A percentile compares a stretch with the other conserved stretches of the same genome.
Conservation (phyloP, 345 rosid species). For the Sonneratia caseolaris region DNA sequence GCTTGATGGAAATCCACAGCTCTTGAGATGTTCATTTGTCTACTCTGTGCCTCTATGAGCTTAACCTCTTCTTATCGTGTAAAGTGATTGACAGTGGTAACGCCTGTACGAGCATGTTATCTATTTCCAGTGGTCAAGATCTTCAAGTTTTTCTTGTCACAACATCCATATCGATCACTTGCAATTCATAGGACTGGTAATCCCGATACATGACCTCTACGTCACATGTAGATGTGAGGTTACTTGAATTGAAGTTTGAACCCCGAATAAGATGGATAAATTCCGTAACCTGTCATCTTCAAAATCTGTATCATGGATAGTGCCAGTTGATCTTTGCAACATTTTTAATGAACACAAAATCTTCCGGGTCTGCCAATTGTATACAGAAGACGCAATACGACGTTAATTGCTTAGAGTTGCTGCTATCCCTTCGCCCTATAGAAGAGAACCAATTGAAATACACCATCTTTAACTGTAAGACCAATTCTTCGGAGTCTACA, state of each 20-base stretch:
- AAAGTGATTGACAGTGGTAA: not conserved
- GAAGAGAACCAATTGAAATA: too few relatives aligned
- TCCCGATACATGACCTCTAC: not conserved
- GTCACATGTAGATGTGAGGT: not conserved
- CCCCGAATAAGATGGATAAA: not conserved
- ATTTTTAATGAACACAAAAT: too few relatives aligned
- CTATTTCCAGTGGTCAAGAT: too few relatives aligned
- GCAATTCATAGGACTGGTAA: not conserved
- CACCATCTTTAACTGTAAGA: too few relatives aligned
- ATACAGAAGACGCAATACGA: too few relatives aligned
- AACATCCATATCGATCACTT: not conserved
- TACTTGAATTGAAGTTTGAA: not conserved
- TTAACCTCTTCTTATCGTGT: not conserved
- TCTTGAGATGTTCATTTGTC: not conserved
- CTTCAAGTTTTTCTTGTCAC: too few relatives aligned
- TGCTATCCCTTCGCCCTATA: too few relatives aligned
- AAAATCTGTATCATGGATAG: not conserved
- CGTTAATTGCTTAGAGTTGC: too few relatives aligned
- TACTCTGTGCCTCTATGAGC: not conserved
- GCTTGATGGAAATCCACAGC: not conserved
- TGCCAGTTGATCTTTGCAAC: too few relatives aligned
- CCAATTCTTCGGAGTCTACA: too few relatives aligned
- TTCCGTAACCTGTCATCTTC: not conserved
- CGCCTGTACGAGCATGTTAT: too few relatives aligned
- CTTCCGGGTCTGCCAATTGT: too few relatives aligned